These are phyloP conservation scores for Datura wrightii DNA, from an alignment of 257 asterid genomes.

Conservation along the genomic window DNA sequence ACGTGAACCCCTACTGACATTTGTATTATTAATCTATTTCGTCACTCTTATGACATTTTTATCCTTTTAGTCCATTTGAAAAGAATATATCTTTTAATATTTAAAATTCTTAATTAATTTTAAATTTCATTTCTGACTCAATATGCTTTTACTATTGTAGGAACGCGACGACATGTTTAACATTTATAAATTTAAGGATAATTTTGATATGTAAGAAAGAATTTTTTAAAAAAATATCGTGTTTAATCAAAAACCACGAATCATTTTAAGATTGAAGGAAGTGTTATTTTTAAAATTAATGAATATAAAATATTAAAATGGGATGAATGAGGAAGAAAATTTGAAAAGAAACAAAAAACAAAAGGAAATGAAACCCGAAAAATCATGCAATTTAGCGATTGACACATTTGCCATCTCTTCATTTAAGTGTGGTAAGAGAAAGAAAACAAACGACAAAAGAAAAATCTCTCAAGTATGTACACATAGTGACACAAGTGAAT, in stretches of 20 bases:
- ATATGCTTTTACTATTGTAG: neutral
- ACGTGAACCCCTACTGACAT: neutral
- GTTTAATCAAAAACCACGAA: too few species aligned
- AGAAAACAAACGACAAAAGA: neutral
- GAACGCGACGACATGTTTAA: neutral
- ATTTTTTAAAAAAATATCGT: neutral
- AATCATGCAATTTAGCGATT: neutral
- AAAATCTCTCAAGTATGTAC: neutral
- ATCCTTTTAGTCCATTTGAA: too few species aligned
- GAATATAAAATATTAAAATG: neutral
- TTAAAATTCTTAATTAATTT: neutral
- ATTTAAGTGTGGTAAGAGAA: constrained; percentile 1
- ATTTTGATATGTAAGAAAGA: neutral
- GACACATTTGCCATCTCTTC: constrained; percentile 18
- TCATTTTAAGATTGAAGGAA: neutral
- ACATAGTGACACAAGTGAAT: constrained; percentile 12
- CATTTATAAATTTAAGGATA: neutral
- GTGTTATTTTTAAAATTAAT: neutral
- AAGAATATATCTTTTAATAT: neutral
- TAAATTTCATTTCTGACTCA: neutral
- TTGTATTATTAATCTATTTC: neutral
- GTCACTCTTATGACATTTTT: neutral
- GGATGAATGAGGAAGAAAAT: neutral
- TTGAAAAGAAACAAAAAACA: neutral
- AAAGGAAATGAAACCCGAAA: neutral